Conservation (phyloP, 169 alveolate genomes). For the Plasmodium gaboni region DNA sequence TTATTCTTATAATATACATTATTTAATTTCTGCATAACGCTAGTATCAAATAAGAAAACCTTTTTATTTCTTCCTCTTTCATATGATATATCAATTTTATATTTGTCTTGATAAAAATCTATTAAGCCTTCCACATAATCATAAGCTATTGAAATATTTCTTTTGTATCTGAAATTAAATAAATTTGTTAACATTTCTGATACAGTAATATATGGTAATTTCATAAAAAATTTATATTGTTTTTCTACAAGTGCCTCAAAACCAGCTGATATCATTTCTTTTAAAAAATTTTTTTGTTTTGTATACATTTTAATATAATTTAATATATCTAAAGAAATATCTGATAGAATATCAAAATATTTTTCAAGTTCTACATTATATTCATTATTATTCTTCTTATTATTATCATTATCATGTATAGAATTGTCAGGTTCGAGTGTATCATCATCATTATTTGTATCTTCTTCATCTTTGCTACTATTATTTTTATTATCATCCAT, state of each 20-base stretch:
- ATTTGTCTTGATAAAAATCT: slow-evolving; percentile 39
- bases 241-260: slow-evolving; percentile 69
- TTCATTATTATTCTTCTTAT: slow-evolving; percentile 3
- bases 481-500: slow-evolving; percentile 5
- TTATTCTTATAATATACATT: slow-evolving; percentile 22
- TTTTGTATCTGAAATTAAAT: slow-evolving; percentile 63
- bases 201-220: slow-evolving; percentile 30
- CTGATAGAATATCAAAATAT: slow-evolving; percentile 26
- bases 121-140: slow-evolving; percentile 49
- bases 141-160: slow-evolving; percentile 22
- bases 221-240: slow-evolving; percentile 35
- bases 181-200: slow-evolving; percentile 63
- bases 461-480: slow-evolving; percentile 16
- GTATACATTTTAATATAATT: slow-evolving; percentile 52
- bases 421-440: no score
- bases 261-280: slow-evolving; percentile 71
- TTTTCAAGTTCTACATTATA: slow-evolving; percentile 17
- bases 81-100: slow-evolving; percentile 49
- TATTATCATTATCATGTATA: not conserved
- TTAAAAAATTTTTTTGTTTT: slow-evolving; percentile 49
- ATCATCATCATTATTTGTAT: no score
- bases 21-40: slow-evolving; percentile 52
- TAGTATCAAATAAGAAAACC: slow-evolving; percentile 44
- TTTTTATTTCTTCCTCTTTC: slow-evolving; percentile 54
- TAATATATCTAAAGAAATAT: slow-evolving; percentile 47